Base-by-base conservation (phyloP, 805 yeast genomes). In the Candida stauntonica region DNA sequence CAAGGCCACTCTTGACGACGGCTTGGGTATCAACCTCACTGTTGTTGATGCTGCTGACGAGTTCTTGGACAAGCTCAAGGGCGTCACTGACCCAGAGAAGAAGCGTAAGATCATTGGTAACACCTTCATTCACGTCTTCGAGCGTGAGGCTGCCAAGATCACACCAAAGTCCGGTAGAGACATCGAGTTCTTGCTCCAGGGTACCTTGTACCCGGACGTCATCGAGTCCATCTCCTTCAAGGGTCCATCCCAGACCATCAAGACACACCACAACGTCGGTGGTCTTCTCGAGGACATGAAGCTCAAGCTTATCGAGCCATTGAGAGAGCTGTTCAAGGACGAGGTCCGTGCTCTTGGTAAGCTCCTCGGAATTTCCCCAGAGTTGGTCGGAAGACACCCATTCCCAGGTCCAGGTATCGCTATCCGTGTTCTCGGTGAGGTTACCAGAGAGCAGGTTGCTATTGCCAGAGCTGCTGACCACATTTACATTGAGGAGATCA, bases 371-470 rank as follows among this genome's bases (percentile, higher is more conserved):
- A 91, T 93, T 55, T 94, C 97, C 26, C 93, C 86, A 60, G 98
- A 93, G 55, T 76, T 93, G 54, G 98, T 93, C 52, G 91, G 98
- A 98, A 86, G 99, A 75, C 99, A 93, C 64, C 99, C 99, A 41
- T 93, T 93, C 95, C 99, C 99, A 57, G 99, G 99, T 63, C 99
- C 99, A 63, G 99, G 99, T 72, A 85, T 93, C 61, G 99, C 97
- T 54, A 93, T 93, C 64, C 83, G 99, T 69, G 94, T 93, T 40
- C 73, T 93, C 34, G 99, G 99, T 54, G 98, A 91, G 70, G 98
- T 93, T 48, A 86, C 96, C 43, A 84, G 79, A 52, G 79, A 73
- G 50, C 99, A 93, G 71, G 93, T 93, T 41, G 91, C 79, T 60
- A 93, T 93, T 61, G 99, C 98, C 31, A 84, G 98, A 69, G 91